A percentile compares a stretch with the other conserved stretches of the same genome.
phyloP scores from a whole-genome alignment of 2,329 filamentous ascomycete species.

The Apiospora koreana region DNA sequence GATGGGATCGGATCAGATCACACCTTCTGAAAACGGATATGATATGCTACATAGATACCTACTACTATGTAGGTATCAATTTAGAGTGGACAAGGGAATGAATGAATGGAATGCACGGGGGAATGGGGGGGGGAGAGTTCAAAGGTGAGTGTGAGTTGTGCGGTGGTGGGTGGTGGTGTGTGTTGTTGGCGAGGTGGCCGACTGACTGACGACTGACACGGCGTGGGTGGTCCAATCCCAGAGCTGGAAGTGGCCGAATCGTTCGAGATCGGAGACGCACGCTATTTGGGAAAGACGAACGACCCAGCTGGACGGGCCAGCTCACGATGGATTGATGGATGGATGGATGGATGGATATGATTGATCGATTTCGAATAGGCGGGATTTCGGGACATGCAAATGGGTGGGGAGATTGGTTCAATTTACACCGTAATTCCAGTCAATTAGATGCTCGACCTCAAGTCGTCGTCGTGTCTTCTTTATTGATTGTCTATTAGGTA shows the following conservation, averaged over 20 bases:
- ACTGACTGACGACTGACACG: background rate
- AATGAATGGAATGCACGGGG: no score
- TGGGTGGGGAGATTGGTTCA: background rate
- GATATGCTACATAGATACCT: no score
- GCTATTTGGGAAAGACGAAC: background rate
- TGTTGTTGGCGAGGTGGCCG: background rate
- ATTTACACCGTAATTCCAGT: slow-evolving; percentile 7
- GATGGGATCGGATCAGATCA: slow-evolving; percentile 7
- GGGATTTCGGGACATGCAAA: background rate
- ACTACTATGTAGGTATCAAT: no score
- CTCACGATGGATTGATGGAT: background rate
- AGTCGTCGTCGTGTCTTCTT: background rate
- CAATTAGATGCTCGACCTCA: background rate
- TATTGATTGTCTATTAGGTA: background rate
- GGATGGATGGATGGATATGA: background rate
- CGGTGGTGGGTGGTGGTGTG: background rate
- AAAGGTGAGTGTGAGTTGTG: background rate
- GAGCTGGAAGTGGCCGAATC: background rate
- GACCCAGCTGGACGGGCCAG: slow-evolving; percentile 2
- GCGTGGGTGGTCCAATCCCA: background rate
- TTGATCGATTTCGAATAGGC: background rate
- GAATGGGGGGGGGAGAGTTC: no score
- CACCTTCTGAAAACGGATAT: slow-evolving; percentile 8
- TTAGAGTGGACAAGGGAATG: no score
- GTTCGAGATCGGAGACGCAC: background rate